Base-by-base conservation (phyloP, 805 yeast genomes). In the Cyberlindnera saturnus region DNA sequence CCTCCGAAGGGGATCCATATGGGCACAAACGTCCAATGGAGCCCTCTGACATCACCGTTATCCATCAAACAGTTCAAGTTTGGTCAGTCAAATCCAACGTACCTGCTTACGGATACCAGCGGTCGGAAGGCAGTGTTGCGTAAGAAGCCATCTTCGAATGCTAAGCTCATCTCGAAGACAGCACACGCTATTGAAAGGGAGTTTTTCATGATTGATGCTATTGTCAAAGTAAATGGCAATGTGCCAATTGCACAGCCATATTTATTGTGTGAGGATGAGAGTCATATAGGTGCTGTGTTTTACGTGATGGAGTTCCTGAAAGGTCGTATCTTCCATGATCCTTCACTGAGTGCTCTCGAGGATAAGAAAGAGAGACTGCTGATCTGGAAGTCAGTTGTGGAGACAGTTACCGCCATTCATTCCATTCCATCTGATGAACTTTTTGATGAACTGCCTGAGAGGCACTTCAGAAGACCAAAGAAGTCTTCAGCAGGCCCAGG, bases 21-120 rank as follows among this genome's bases (percentile, higher is more conserved):
- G 40, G 62, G 51, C 6, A 54, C 49, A 7, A 32, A 35, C 1
- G 29, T 37, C 4, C 7, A 18, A 16, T 58, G 63, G 63, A 49
- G 48, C 19, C 58, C 56, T 0, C 44, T 50, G 8, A 16, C 14
- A 3, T 44, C 53, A 6, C 76, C 74, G 1, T 2, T 60, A 61
- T 13, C 49, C 48, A 55, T 76, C 35, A 62, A 69, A 46, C 86
- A 79, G 58, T 79, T 79, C 61, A 69, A 69, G 23, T 77, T 73
- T 56, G 86, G 86, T 14, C 86, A 79, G 56, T 74, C 81, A 1
- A 79, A 79, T 53, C 86, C 85, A 11, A 77, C 83, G 1, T 79
- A 77, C 53, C 67, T 74, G 26, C 42, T 78, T 20, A 60, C 55
- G 2, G 81, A 76, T 48, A 55, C 65, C 2, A 47, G 47, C 5